Evolutionary conservation across 2,329 filamentous ascomycete genomes (phyloP), one percentile per base, ranked within the genome.

Genomic region (Calonectria multiphialidica): DNA sequence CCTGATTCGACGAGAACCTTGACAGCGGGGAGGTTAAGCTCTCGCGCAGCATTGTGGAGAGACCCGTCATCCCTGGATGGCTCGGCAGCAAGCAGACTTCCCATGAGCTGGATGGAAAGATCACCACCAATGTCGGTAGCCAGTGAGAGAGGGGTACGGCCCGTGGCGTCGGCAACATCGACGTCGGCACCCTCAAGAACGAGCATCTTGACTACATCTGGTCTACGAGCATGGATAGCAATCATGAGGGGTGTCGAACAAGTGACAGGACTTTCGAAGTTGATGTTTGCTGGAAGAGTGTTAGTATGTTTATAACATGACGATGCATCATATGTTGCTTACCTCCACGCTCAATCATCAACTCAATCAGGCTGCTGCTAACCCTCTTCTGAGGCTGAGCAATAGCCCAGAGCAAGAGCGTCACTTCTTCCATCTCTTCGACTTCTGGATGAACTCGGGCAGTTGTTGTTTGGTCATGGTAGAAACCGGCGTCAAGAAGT

Each of bases 41-140:
- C 87, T 15, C 90, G 85, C 0, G 91, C 89, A 4, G 91, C 90
- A 72, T 93, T 91, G 76, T 94, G 92, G 3, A 94, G 84, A 1
- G 91, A 93, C 0, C 92, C 91, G 71, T 94, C 92, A 70, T 93
- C 90, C 49, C 85, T 86, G 2, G 88, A 87, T 1, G 90, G 89
- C 23, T 90, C 88, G 0, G 89, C 88, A 0, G 87, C 87, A 6
- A 92, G 84, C 1, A 93, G 81, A 64, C 86, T 87, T 2, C 85
- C 83, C 87, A 91, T 88, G 81, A 91, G 88, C 12, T 85, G 83
- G 21, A 87, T 87, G 0, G 88, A 86, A 15, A 89, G 74, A 0
- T 90, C 87, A 16, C 90, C 89, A 0, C 88, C 87, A 2, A 90
- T 84, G 45, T 82, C 84, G 2, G 90, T 91, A 1, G 90, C 91